Base-by-base conservation (phyloP, 164 flowering plant species). In the Piper longum region DNA sequence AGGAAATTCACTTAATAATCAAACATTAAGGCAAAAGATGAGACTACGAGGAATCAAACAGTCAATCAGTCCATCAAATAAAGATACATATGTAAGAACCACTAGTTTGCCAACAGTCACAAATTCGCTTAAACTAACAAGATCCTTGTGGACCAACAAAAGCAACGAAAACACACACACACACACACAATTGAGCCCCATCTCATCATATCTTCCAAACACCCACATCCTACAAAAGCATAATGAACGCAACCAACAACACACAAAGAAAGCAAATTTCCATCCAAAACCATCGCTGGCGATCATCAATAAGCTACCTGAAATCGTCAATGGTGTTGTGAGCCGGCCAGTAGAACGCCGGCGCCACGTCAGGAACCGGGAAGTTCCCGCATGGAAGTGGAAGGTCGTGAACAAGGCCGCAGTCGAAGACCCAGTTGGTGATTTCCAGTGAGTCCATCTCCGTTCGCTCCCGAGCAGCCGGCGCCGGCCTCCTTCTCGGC, bases 361-460 rank as follows among this genome's bases (percentile, higher is more conserved):
- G 56, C 69, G 57, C 56, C 60, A 12, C 52, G 14, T 5, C 11
- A 6, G 76, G 75, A 42, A 70, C 65, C 43, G 71, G 60, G 65
- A 84, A 81, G 54, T 70, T 78, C 16, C 54, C 76, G 42, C 72
- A 80, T 0, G 78, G 67, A 7, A 74, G 78, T 41, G 74, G 42
- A 64, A 81, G 75, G 17, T 83, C 93, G 36, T 85, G 86, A 63
- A 80, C 80, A 61, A 82, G 59, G 11, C 69, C 74, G 64, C 75
- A 84, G 56, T 88, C 91, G 63, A 52, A 74, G 16, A 84, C 65
- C 91, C 89, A 88, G 69, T 83, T 81, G 43, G 80, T 62, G 67
- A 70, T 78, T 69, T 88, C 91, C 36, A 85, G 84, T 8, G 85
- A 78, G 57, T 78, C 84, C 96, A 88, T 88, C 57, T 60, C 68